phyloP scores from a whole-genome alignment of 345 rosid species.

The Abelmoschus esculentus region DNA sequence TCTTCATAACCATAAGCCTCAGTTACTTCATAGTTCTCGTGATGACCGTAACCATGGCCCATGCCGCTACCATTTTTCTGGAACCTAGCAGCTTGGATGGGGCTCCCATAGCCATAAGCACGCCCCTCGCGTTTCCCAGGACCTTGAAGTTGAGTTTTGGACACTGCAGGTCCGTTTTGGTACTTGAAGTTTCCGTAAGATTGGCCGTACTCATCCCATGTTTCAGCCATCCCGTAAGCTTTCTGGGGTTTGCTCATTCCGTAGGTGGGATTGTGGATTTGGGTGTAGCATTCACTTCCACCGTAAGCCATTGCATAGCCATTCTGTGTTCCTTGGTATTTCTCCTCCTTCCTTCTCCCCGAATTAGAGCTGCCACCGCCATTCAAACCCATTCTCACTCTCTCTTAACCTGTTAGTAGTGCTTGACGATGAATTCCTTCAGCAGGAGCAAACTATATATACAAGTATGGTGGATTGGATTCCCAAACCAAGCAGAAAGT shows the following conservation, averaged over 20 bases:
- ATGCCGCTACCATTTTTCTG: neutral
- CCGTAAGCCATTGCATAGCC: neutral
- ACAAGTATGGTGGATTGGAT: neutral
- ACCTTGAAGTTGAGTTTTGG: neutral
- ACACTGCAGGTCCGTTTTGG: neutral
- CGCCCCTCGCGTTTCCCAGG: neutral
- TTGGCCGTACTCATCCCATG: neutral
- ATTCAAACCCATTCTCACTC: constrained; percentile 7
- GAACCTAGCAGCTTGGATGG: neutral
- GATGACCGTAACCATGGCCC: neutral
- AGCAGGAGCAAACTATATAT: neutral
- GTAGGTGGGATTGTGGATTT: no score
- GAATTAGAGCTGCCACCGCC: neutral
- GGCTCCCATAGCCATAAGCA: neutral
- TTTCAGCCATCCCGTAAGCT: neutral
- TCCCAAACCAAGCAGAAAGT: neutral
- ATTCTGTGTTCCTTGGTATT: neutral
- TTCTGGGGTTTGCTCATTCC: neutral
- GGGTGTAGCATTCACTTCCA: neutral
- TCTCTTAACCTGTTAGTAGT: neutral
- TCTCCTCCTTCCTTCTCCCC: constrained; percentile 5
- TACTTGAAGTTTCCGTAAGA: neutral
- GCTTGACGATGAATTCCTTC: neutral
- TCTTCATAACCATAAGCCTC: neutral
- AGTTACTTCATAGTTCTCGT: neutral